Percentiles rank a stretch among this genome's conserved stretches.
These are phyloP conservation scores for Amanita fuliginea DNA, from an alignment of 768 basidiomycete species.

Conservation along the genomic window DNA sequence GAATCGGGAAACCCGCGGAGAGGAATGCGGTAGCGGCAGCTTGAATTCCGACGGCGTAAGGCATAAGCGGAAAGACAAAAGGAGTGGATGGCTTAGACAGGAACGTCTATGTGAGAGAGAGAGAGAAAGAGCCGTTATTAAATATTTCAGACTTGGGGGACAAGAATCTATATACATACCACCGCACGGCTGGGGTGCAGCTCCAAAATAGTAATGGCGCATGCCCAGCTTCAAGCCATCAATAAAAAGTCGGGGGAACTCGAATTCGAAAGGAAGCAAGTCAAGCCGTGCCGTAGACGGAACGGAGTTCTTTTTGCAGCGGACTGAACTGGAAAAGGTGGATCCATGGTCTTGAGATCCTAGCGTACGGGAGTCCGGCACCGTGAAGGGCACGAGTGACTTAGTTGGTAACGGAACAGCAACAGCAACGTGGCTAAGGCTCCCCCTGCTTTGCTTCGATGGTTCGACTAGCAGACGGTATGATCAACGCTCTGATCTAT, in stretches of 20 bases:
- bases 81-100: conserved; percentile 10
- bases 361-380: background rate
- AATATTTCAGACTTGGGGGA: background rate
- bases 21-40: conserved; percentile 37
- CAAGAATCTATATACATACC: conserved; percentile 1
- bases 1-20: conserved; percentile 37
- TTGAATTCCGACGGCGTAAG: conserved; percentile 39
- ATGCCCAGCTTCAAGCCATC: background rate
- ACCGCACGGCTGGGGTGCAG: background rate
- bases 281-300: background rate
- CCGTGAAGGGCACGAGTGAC: background rate
- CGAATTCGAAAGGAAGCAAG: background rate
- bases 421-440: background rate
- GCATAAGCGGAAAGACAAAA: conserved; percentile 26
- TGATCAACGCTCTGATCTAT: conserved; percentile 1
- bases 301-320: background rate
- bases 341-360: background rate
- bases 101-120: background rate
- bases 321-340: background rate
- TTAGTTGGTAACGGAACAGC: conserved; percentile 2
- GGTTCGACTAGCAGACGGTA: background rate
- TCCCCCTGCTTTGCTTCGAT: conserved; percentile 2
- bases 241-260: background rate
- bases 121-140: background rate
- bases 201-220: background rate